A percentile compares a stretch with the other conserved stretches of the same genome.
phyloP scores from a whole-genome alignment of 352 stramenopile species.

The Pseudoperonospora humuli region DNA sequence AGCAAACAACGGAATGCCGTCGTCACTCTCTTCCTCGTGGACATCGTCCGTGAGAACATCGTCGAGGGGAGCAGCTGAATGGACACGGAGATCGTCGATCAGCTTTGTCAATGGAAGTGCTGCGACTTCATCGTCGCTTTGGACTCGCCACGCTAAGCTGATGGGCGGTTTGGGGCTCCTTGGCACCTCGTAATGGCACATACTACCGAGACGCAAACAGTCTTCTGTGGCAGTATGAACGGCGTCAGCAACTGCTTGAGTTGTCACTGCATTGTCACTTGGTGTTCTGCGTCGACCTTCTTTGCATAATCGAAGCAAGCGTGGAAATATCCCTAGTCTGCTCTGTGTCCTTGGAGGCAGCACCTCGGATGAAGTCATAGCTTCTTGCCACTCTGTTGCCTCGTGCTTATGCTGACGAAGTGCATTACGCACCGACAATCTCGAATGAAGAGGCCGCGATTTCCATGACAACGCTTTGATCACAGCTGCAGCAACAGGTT shows the following conservation, averaged over 20 bases:
- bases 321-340: slow-evolving; percentile 33
- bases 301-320: slow-evolving; percentile 32
- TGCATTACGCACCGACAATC: slow-evolving; percentile 43
- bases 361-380: slow-evolving; percentile 12
- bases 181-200: slow-evolving; percentile 6
- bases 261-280: slow-evolving; percentile 1
- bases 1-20: slow-evolving; percentile 15
- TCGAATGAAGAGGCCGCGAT: slow-evolving; percentile 38
- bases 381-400: slow-evolving; percentile 22
- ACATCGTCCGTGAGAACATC: no score
- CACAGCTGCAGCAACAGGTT: slow-evolving; percentile 4
- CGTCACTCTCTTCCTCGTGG: slow-evolving; percentile 6
- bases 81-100: slow-evolving; percentile 1
- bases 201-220: slow-evolving; percentile 10
- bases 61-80: no score
- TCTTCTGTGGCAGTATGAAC: slow-evolving; percentile 16
- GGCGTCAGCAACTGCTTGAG: slow-evolving; percentile 9
- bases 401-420: slow-evolving; percentile 33
- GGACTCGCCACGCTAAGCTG: background rate
- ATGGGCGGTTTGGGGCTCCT: background rate
- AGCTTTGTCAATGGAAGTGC: slow-evolving; percentile 2
- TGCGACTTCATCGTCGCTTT: slow-evolving; percentile 6
- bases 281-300: slow-evolving; percentile 17
- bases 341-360: slow-evolving; percentile 10
- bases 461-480: slow-evolving; percentile 33